These are phyloP conservation scores for Macrophomina pseudophaseolina DNA, from an alignment of 2,329 filamentous ascomycete species.

Conservation along the genomic window DNA sequence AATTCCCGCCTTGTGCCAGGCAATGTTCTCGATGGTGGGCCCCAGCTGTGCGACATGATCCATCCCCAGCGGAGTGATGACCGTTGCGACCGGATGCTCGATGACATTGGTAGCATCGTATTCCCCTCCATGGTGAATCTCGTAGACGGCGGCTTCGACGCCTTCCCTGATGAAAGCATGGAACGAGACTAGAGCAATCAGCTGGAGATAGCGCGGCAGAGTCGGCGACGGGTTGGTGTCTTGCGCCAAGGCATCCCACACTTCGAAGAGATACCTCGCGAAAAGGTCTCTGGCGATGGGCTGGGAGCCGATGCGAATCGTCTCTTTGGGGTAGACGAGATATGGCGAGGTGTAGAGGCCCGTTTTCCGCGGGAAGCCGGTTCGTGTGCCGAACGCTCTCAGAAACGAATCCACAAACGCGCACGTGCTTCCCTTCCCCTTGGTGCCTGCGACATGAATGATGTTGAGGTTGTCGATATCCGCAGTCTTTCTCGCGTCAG, in stretches of 20 bases:
- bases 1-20: slow-evolving; percentile 77
- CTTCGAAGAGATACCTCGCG: slow-evolving; percentile 50
- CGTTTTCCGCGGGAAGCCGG: slow-evolving; percentile 46
- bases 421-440: slow-evolving; percentile 76
- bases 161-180: slow-evolving; percentile 69
- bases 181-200: slow-evolving; percentile 67
- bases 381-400: slow-evolving; percentile 52
- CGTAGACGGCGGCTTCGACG: slow-evolving; percentile 67
- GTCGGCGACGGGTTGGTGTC: not conserved
- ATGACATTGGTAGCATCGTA: slow-evolving; percentile 73
- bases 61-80: slow-evolving; percentile 70
- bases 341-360: slow-evolving; percentile 74
- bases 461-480: slow-evolving; percentile 52
- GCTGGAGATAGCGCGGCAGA: slow-evolving; percentile 60
- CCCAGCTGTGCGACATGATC: slow-evolving; percentile 71
- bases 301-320: slow-evolving; percentile 44
- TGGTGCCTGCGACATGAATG: slow-evolving; percentile 75
- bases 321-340: slow-evolving; percentile 55
- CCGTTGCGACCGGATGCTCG: slow-evolving; percentile 61
- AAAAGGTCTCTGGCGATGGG: slow-evolving; percentile 52
- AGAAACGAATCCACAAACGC: slow-evolving; percentile 71
- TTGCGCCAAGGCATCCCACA: slow-evolving; percentile 44
- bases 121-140: slow-evolving; percentile 71
- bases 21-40: slow-evolving; percentile 67
- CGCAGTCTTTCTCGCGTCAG: not conserved